A percentile compares a stretch with the other conserved stretches of the same genome.
phyloP scores from a whole-genome alignment of 2,329 filamentous ascomycete genomes.

The Trichoderma atrobrunneum region DNA sequence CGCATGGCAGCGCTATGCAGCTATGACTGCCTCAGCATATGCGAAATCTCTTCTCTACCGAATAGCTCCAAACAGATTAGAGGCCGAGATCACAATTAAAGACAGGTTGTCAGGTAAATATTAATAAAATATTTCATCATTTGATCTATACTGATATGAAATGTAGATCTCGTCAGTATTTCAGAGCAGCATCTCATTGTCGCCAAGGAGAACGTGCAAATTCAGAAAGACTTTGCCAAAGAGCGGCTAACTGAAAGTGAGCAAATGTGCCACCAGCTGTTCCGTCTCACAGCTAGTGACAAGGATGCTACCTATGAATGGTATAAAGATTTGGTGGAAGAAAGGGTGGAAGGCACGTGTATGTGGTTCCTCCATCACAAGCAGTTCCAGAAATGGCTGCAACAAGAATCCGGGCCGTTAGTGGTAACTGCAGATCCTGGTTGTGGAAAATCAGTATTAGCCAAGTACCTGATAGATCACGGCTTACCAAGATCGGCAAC shows the following conservation, averaged over 20 bases:
- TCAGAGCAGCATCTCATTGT: neutral
- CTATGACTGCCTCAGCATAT: neutral
- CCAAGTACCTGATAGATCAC: neutral
- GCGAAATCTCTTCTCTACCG: neutral
- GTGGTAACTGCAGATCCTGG: neutral
- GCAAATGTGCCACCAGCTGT: neutral
- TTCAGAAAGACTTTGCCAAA: neutral
- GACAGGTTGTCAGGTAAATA: neutral
- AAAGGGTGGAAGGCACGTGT: neutral
- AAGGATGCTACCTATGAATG: neutral
- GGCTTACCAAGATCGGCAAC: neutral
- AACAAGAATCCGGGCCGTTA: neutral
- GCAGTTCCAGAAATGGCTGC: neutral
- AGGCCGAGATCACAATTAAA: neutral
- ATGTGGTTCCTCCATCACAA: neutral
- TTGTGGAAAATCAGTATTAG: neutral
- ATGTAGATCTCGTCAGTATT: accelerated
- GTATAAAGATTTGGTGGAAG: neutral
- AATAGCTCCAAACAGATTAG: neutral
- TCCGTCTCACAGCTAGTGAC: neutral
- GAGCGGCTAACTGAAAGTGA: neutral
- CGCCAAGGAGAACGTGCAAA: neutral
- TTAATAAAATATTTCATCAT: neutral
- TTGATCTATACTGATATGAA: neutral
- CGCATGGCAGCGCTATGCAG: neutral